These are phyloP conservation scores for Tylopilus felleus DNA, from an alignment of 768 basidiomycete species.

Conservation along the genomic window DNA sequence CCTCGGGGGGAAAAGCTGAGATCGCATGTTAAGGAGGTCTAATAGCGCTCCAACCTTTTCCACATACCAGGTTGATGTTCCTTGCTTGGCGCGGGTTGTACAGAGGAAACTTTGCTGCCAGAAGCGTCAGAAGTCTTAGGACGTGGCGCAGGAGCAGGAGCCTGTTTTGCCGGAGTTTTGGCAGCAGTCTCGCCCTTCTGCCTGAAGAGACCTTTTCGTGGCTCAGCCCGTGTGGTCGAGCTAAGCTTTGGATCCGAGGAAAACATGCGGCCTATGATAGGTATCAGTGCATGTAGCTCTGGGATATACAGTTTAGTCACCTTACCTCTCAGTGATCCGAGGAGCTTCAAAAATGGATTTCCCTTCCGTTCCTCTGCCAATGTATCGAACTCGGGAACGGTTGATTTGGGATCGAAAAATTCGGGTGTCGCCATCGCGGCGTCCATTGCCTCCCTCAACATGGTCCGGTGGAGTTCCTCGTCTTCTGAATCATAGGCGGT, in stretches of 20 bases:
- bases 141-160: conserved; percentile 1
- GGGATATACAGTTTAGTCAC: not conserved
- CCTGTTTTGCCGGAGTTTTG: conserved; percentile 11
- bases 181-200: conserved; percentile 13
- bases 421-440: conserved; percentile 53
- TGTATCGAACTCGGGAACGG: conserved; percentile 43
- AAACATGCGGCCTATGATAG: conserved; percentile 59
- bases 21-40: not conserved
- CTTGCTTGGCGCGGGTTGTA: conserved; percentile 10
- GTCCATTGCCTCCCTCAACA: conserved; percentile 73
- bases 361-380: conserved; percentile 52
- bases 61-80: conserved; percentile 14
- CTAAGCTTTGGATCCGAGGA: conserved; percentile 44
- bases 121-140: conserved; percentile 8
- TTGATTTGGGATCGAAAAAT: conserved; percentile 50
- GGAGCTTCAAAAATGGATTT: conserved; percentile 76
- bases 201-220: conserved; percentile 29
- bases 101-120: conserved; percentile 7
- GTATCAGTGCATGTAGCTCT: not conserved
- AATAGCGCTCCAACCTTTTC: not conserved
- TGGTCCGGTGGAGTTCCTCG: conserved; percentile 60
- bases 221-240: conserved; percentile 33
- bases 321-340: conserved; percentile 71
- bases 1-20: conserved; percentile 18
- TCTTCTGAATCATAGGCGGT: conserved; percentile 63